Evolutionary conservation across 2,329 filamentous ascomycete genomes (phyloP).

Genomic region (Alternaria postmessia): DNA sequence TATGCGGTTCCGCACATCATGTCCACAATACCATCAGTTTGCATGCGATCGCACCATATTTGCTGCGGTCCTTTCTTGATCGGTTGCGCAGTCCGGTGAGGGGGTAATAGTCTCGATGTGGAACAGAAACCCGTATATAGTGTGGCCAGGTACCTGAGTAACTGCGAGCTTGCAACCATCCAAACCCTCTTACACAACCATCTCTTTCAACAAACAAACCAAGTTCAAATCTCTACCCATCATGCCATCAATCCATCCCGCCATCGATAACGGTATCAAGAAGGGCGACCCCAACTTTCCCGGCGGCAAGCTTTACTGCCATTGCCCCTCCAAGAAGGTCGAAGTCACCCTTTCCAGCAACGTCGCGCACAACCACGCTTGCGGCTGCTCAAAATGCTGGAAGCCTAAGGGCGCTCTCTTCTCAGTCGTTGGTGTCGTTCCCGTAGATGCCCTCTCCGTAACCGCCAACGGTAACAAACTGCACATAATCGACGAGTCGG

Average conservation of each 20-base stretch:
- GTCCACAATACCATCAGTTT: slow-evolving; percentile 16
- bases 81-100: slow-evolving; percentile 21
- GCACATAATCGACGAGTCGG: slow-evolving; percentile 60
- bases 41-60: slow-evolving; percentile 16
- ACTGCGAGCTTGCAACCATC: not conserved
- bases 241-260: slow-evolving; percentile 64
- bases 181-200: not conserved
- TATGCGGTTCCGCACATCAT: slow-evolving; percentile 24
- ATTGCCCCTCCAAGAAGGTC: slow-evolving; percentile 64
- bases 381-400: slow-evolving; percentile 77
- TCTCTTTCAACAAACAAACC: not conserved
- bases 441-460: slow-evolving; percentile 63
- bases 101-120: slow-evolving; percentile 6
- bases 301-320: slow-evolving; percentile 70
- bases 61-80: slow-evolving; percentile 7
- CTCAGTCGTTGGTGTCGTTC: slow-evolving; percentile 69
- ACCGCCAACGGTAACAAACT: slow-evolving; percentile 68
- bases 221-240: slow-evolving; percentile 17
- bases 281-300: slow-evolving; percentile 64
- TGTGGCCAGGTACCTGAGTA: slow-evolving; percentile 1
- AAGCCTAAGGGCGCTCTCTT: slow-evolving; percentile 71
- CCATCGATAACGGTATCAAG: slow-evolving; percentile 68
- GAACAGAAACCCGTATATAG: slow-evolving; percentile 8
- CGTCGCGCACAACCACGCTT: slow-evolving; percentile 74
- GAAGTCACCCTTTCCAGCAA: slow-evolving; percentile 66